Evolutionary conservation across 2,329 filamentous ascomycete genomes (phyloP).

Genomic region (Colletotrichum simmondsii): DNA sequence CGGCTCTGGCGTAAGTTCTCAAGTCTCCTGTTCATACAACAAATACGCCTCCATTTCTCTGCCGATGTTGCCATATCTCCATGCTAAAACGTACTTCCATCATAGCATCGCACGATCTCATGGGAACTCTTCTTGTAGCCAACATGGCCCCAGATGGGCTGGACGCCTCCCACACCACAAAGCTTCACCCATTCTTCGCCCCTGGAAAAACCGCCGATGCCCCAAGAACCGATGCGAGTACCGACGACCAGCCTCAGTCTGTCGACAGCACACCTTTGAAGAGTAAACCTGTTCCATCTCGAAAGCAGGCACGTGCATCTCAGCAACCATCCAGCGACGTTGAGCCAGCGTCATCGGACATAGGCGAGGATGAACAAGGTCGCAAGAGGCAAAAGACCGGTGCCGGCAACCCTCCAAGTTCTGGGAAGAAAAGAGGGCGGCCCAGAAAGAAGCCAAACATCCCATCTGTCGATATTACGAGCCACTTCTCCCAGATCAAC

Average conservation of each 20-base stretch:
- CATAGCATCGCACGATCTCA: slow-evolving; percentile 38
- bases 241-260: not conserved
- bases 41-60: not conserved
- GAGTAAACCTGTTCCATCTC: not conserved
- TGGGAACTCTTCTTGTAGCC: slow-evolving; percentile 55
- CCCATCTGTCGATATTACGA: slow-evolving; percentile 37
- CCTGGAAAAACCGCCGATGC: slow-evolving; percentile 33
- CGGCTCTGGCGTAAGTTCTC: slow-evolving; percentile 23
- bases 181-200: slow-evolving; percentile 67
- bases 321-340: slow-evolving; percentile 18
- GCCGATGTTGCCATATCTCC: too few relatives aligned
- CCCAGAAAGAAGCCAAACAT: slow-evolving; percentile 41
- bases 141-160: slow-evolving; percentile 56
- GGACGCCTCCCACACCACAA: slow-evolving; percentile 49
- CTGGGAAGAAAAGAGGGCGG: slow-evolving; percentile 35
- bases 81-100: not conserved
- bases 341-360: slow-evolving; percentile 22
- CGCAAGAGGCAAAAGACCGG: slow-evolving; percentile 42
- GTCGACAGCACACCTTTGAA: not conserved
- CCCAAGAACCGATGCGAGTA: not conserved
- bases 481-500: slow-evolving; percentile 36
- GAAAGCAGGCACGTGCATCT: slow-evolving; percentile 1
- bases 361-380: slow-evolving; percentile 29
- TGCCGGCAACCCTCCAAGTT: slow-evolving; percentile 27
- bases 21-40: not conserved